These are phyloP conservation scores for Plasmodium knowlesi DNA, from an alignment of 169 alveolate genomes.

Conservation along the genomic window DNA sequence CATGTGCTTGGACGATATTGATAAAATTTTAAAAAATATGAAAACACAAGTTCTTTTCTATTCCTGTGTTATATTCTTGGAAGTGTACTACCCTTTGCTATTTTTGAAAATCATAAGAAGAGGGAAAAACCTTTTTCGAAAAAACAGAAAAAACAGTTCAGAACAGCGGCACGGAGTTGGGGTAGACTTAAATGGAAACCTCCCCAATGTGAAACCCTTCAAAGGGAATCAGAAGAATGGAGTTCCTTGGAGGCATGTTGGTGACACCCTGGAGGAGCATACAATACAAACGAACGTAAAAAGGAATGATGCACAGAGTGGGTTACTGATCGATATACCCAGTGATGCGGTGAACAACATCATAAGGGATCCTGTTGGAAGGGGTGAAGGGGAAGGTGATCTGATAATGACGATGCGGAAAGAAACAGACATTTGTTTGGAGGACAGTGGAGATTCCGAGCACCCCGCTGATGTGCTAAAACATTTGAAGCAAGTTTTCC, in stretches of 20 bases:
- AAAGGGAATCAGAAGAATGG: neutral
- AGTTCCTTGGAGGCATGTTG: neutral
- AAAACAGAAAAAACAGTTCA: neutral
- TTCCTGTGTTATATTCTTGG: conserved; percentile 57
- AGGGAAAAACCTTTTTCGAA: neutral
- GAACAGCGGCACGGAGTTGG: neutral
- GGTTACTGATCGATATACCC: neutral
- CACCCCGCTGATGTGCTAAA: neutral
- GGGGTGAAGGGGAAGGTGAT: neutral
- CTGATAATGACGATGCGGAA: neutral
- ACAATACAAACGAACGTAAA: neutral
- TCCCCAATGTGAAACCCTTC: neutral
- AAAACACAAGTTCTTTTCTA: conserved; percentile 55
- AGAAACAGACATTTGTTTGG: neutral
- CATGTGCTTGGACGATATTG: conserved; percentile 46
- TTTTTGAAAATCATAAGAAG: conserved; percentile 34
- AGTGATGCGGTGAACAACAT: neutral
- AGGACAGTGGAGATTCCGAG: neutral
- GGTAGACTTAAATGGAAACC: neutral
- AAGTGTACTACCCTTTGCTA: conserved; percentile 48
- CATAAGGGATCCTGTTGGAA: neutral
- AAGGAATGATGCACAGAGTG: neutral
- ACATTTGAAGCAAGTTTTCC: conserved; percentile 50
- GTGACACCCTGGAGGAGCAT: neutral
- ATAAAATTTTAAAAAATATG: conserved; percentile 64